Evolutionary conservation across 257 asterid species (phyloP).

Genomic region (Lycium ferocissimum): DNA sequence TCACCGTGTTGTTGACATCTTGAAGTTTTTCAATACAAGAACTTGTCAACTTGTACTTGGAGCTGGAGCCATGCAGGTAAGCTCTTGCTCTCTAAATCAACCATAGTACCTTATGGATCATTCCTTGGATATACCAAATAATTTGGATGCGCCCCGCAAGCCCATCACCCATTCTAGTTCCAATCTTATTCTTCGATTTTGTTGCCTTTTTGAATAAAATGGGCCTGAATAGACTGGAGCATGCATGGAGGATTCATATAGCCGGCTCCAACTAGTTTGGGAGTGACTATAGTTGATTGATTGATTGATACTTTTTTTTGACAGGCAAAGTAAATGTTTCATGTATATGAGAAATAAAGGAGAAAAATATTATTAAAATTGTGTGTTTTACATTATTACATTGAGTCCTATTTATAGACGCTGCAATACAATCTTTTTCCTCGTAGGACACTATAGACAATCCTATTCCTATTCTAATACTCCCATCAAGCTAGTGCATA

Average conservation of each 20-base stretch:
- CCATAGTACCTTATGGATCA: slow-evolving; percentile 5
- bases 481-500: too few species aligned
- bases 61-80: slow-evolving; percentile 98
- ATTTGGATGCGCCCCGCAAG: neutral
- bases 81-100: slow-evolving; percentile 13
- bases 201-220: slow-evolving; percentile 13
- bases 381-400: too few species aligned
- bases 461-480: too few species aligned
- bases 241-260: neutral
- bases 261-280: neutral
- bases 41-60: slow-evolving; percentile 99
- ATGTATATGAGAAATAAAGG: neutral
- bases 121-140: neutral
- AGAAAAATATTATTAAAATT: too few species aligned
- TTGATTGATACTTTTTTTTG: neutral
- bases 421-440: too few species aligned
- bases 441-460: too few species aligned
- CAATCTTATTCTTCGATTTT: neutral
- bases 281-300: neutral
- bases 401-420: too few species aligned
- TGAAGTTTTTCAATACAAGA: slow-evolving; percentile 93
- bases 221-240: neutral
- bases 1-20: slow-evolving; percentile 92
- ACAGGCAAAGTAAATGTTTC: slow-evolving; percentile 21
- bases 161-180: neutral